Evolutionary conservation across 805 yeast species (phyloP), one percentile per base, ranked within the genome.

Genomic region (Pichia gijzeniarum): DNA sequence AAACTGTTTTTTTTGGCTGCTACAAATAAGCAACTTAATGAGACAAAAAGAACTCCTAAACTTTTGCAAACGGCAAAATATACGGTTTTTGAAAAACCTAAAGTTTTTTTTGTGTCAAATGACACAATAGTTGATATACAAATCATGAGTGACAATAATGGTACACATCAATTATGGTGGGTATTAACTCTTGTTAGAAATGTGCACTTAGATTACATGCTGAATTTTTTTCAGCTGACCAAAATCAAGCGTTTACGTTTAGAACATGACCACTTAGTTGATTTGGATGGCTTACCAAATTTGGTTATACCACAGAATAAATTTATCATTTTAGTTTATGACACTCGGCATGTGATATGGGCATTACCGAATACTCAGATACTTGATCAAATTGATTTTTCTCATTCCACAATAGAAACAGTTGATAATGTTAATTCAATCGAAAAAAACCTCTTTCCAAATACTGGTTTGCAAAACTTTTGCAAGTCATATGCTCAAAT

Each of bases 81-180:
- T 36, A 43, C 38, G 30, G 39, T 59, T 13, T 50, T 59, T 32
- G 57, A 50, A 17, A 25, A 43, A 6, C 61, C 61, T 2, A 28
- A 18, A 12, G 38, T 47, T 1, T 16, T 54, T 5, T 37, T 41
- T 16, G 36, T 58, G 17, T 59, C 58, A 0, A 6, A 47, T 3
- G 48, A 47, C 43, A 47, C 47, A 2, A 44, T 59, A 2, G 40
- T 47, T 10, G 35, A 41, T 19, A 38, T 54, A 7, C 43, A 41
- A 21, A 52, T 57, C 22, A 45, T 40, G 14, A 10, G 30, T 8
- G 10, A 27, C 12, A 27, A 27, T 27, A 8, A 10, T 31, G 36
- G 36, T 42, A n/a, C n/a, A n/a, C 33, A 22, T 2, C 20, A 10
- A 13, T 5, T n/a, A 3, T 42, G 45, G 5, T 40, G 42, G 17